Conservation (phyloP, 2,329 filamentous ascomycete species). For the Calonectria hawksworthii region DNA sequence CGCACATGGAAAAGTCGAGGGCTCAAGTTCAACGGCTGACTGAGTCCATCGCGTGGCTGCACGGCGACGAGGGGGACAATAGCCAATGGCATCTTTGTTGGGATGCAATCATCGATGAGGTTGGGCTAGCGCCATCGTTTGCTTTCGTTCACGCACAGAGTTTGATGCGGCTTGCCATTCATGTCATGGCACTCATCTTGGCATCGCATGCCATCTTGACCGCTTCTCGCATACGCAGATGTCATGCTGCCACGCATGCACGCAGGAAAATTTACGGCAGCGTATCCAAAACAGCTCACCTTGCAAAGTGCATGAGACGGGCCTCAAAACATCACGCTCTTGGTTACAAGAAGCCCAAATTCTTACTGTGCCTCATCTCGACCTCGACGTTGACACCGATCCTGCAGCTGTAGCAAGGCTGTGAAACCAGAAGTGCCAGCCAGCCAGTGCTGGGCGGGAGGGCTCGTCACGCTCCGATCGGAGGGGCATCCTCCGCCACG, state of each 20-base stretch:
- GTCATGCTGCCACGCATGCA: slow-evolving; percentile 15
- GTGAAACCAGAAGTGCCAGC: slow-evolving; percentile 29
- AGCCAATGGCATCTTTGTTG: slow-evolving; percentile 17
- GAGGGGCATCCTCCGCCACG: background rate
- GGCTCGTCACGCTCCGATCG: slow-evolving; percentile 4
- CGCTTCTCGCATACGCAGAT: slow-evolving; percentile 14
- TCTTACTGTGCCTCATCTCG: slow-evolving; percentile 26
- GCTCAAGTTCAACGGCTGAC: slow-evolving; percentile 21
- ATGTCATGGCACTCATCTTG: slow-evolving; percentile 14
- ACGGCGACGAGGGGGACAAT: background rate
- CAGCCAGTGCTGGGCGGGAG: background rate
- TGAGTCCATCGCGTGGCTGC: slow-evolving; percentile 16
- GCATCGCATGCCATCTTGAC: slow-evolving; percentile 16
- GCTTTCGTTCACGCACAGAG: slow-evolving; percentile 9
- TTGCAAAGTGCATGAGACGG: slow-evolving; percentile 15
- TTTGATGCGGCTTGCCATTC: background rate
- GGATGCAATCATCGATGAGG: slow-evolving; percentile 2
- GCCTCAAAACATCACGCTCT: background rate
- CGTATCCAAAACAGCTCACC: slow-evolving; percentile 9
- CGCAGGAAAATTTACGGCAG: background rate
- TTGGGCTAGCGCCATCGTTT: slow-evolving; percentile 1
- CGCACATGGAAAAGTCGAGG: slow-evolving; percentile 2
- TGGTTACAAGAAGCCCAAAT: slow-evolving; percentile 13
- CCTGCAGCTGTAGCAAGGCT: slow-evolving; percentile 31
- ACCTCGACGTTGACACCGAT: slow-evolving; percentile 28